Conservation (phyloP, 1,284 basidiomycete species). For the Phellinidium pouzarii region DNA sequence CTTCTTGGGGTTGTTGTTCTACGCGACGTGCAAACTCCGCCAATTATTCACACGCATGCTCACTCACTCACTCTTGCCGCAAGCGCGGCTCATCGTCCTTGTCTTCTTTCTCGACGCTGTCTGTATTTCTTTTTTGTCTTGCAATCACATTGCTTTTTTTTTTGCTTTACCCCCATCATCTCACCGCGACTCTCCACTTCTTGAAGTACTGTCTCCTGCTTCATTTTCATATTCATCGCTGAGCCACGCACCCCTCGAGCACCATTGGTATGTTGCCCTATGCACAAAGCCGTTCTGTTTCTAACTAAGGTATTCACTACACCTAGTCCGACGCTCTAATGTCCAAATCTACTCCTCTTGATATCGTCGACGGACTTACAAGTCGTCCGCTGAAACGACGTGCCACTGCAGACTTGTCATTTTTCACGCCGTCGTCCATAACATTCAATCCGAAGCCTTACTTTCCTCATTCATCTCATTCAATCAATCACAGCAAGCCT, state of each 20-base stretch:
- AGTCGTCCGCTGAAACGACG: constrained; percentile 41
- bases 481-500: constrained; percentile 23
- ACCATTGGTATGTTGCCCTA: neutral
- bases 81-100: constrained; percentile 6
- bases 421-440: constrained; percentile 51
- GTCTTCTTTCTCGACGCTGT: constrained; percentile 5
- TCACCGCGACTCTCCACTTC: constrained; percentile 8
- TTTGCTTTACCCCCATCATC: constrained; percentile 8
- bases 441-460: constrained; percentile 59
- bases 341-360: neutral
- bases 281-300: too few relatives aligned
- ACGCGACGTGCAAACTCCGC: constrained; percentile 1
- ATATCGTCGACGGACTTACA: neutral
- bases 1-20: neutral
- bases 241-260: neutral
- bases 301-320: too few relatives aligned
- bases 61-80: constrained; percentile 8
- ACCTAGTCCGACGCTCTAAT: neutral
- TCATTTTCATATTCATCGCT: constrained; percentile 3
- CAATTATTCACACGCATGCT: constrained; percentile 1
- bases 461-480: constrained; percentile 30
- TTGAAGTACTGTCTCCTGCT: constrained; percentile 3
- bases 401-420: constrained; percentile 38
- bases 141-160: constrained; percentile 15
- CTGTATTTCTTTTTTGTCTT: constrained; percentile 20